Evolutionary conservation across 805 yeast species (phyloP).

Genomic region (Kockiozyma suomiensis): DNA sequence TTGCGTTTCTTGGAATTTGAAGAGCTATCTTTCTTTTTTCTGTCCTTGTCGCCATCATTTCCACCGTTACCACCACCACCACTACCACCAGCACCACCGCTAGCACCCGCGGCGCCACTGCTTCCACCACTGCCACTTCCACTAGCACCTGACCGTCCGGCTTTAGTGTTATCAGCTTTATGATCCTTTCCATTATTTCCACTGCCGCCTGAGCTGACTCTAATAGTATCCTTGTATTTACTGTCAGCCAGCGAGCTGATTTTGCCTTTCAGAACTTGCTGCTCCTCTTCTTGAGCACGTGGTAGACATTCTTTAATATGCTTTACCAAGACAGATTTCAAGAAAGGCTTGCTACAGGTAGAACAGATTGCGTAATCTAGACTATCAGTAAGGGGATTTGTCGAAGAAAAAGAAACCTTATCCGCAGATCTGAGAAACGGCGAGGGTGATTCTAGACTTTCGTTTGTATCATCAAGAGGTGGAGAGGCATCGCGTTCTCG

Average conservation of each 20-base stretch:
- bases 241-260: background rate
- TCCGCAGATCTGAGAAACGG: conserved; percentile 27
- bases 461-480: background rate
- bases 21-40: conserved; percentile 31
- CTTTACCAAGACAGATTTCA: conserved; percentile 44
- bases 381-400: conserved; percentile 46
- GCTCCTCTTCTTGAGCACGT: conserved; percentile 31
- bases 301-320: conserved; percentile 48
- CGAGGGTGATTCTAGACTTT: conserved; percentile 14
- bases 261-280: background rate
- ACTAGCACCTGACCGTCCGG: conserved; percentile 23
- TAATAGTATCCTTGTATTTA: conserved; percentile 2
- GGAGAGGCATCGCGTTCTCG: conserved; percentile 6
- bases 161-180: conserved; percentile 13
- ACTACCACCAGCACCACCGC: conserved; percentile 21
- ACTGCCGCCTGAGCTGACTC: conserved; percentile 1
- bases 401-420: conserved; percentile 28
- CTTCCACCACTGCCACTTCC: conserved; percentile 7
- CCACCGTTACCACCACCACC: conserved; percentile 18
- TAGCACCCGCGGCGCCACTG: conserved; percentile 2
- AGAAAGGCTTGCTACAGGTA: conserved; percentile 51
- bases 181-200: conserved; percentile 1
- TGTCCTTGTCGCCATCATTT: conserved; percentile 24
- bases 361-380: conserved; percentile 53
- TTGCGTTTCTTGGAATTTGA: conserved; percentile 31